A percentile compares a stretch with the other conserved stretches of the same genome.
These are phyloP conservation scores for Cicer cuneatum DNA, from an alignment of 306 rosid genomes.

Conservation along the genomic window DNA sequence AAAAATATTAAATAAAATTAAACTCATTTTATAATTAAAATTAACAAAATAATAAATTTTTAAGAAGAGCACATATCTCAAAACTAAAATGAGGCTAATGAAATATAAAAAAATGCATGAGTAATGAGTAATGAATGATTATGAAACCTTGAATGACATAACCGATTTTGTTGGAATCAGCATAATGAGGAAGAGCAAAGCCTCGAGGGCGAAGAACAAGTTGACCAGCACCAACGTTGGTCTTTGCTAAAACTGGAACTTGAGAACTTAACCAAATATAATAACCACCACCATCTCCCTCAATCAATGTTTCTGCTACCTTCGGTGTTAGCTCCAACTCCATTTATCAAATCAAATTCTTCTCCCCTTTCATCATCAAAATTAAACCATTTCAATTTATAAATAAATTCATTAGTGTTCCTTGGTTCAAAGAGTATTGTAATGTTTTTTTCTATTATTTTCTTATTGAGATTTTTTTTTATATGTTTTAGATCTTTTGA, in stretches of 20 bases:
- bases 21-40: too few species aligned
- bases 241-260: conserved; percentile 44
- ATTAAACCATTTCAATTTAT: neutral
- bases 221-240: conserved; percentile 57
- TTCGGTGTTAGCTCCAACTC: conserved; percentile 56
- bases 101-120: too few species aligned
- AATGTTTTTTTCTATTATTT: too few species aligned
- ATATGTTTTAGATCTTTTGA: too few species aligned
- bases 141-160: conserved; percentile 55
- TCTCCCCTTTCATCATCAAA: neutral
- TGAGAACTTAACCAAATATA: conserved; percentile 58
- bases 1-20: too few species aligned
- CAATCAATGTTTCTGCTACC: conserved; percentile 40
- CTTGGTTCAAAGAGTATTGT: neutral
- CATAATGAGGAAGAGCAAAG: conserved; percentile 76
- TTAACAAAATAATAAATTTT: too few species aligned
- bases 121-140: too few species aligned
- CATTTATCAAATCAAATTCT: neutral
- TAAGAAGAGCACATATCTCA: too few species aligned
- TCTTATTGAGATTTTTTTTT: too few species aligned
- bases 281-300: conserved; percentile 74
- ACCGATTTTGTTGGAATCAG: conserved; percentile 61
- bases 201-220: conserved; percentile 62
- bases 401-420: neutral
- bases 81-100: too few species aligned